Evolutionary conservation across 1,284 basidiomycete species (phyloP).

Genomic region (Baeospora myosura): DNA sequence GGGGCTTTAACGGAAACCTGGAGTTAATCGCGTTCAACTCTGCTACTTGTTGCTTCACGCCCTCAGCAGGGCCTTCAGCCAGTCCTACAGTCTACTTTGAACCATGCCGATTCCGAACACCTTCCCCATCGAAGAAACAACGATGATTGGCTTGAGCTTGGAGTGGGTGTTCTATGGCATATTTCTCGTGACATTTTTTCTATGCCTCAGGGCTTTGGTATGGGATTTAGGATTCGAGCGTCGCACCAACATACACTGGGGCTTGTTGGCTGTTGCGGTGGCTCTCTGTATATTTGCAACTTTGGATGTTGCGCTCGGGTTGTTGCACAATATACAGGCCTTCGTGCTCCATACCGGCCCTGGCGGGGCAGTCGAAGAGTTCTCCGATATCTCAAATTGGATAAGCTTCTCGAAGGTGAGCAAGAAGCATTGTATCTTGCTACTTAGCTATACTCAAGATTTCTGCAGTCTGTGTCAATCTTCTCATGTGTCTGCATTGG

Average conservation of each 20-base stretch:
- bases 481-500: conserved; percentile 17
- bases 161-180: neutral
- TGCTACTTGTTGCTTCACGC: too few relatives aligned
- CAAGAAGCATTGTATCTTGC: neutral
- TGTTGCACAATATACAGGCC: conserved; percentile 19
- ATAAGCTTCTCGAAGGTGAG: conserved; percentile 19
- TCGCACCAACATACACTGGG: neutral
- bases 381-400: conserved; percentile 21
- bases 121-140: neutral
- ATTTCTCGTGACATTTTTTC: neutral
- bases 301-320: conserved; percentile 17
- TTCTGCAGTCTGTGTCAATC: conserved; percentile 6
- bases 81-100: too few relatives aligned
- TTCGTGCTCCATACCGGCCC: conserved; percentile 20
- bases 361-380: conserved; percentile 16
- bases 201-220: neutral
- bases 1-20: too few relatives aligned
- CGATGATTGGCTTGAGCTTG: neutral
- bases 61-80: too few relatives aligned
- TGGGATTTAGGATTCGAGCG: neutral
- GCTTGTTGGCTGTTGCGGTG: neutral
- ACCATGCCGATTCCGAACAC: too few relatives aligned
- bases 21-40: too few relatives aligned
- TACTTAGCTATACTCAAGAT: neutral
- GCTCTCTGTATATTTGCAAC: conserved; percentile 12